Evolutionary conservation across 768 basidiomycete species (phyloP).

Genomic region (Neoboletus magnificus): DNA sequence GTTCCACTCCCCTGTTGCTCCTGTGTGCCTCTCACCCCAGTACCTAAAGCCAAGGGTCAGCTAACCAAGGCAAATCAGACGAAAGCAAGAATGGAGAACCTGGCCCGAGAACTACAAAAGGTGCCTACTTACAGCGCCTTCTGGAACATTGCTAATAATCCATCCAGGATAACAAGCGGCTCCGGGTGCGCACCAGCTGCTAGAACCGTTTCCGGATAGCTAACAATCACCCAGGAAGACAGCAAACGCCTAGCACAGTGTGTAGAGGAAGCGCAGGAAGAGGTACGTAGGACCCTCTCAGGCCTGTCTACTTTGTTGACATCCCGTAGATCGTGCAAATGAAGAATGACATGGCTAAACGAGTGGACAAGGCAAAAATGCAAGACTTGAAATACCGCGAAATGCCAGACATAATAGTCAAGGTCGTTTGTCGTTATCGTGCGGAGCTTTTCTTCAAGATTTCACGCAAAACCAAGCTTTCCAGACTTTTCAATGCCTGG

Average conservation of each 20-base stretch:
- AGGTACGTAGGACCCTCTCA: conserved; percentile 42
- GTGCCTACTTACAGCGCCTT: conserved; percentile 34
- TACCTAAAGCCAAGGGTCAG: conserved; percentile 66
- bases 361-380: conserved; percentile 72
- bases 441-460: conserved; percentile 93
- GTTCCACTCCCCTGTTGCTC: conserved; percentile 16
- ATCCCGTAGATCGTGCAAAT: conserved; percentile 65
- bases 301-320: conserved; percentile 3
- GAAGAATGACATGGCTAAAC: conserved; percentile 79
- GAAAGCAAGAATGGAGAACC: conserved; percentile 86
- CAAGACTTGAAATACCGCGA: conserved; percentile 82
- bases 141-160: conserved; percentile 17
- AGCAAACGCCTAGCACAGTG: conserved; percentile 75
- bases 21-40: conserved; percentile 15
- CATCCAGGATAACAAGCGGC: conserved; percentile 79
- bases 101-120: conserved; percentile 88
- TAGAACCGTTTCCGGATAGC: conserved; percentile 12
- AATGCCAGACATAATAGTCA: conserved; percentile 87
- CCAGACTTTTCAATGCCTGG: conserved; percentile 82
- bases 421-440: conserved; percentile 84
- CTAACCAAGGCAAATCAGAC: conserved; percentile 86
- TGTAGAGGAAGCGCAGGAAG: conserved; percentile 84
- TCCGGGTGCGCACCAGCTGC: conserved; percentile 56
- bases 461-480: conserved; percentile 83
- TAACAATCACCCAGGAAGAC: conserved; percentile 59